phyloP scores from a whole-genome alignment of 1,284 basidiomycete species.

The Marasmius oreades region DNA sequence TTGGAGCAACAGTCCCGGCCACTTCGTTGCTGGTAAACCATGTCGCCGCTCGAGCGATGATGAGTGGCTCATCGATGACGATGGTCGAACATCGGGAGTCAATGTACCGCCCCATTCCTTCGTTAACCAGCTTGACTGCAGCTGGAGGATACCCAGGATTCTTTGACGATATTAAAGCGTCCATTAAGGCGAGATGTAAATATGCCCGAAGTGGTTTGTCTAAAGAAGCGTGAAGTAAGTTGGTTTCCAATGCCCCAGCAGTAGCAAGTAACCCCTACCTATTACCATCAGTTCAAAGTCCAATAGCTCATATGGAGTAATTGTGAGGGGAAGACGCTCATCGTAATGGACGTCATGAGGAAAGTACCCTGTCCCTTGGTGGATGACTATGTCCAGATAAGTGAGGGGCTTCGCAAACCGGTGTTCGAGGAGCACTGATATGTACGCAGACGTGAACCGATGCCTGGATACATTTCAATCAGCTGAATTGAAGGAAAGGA shows the following conservation, averaged over 20 bases:
- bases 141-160: not conserved
- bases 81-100: not conserved
- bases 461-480: not conserved
- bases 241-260: no score
- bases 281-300: not conserved
- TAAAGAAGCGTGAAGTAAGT: not conserved
- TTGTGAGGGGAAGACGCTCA: not conserved
- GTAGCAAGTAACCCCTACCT: not conserved
- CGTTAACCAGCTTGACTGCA: not conserved
- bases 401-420: not conserved
- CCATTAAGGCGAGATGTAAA: not conserved
- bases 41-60: not conserved
- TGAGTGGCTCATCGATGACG: not conserved
- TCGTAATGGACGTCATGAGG: not conserved
- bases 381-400: not conserved
- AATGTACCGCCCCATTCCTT: not conserved
- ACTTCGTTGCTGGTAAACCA: not conserved
- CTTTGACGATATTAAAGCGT: not conserved
- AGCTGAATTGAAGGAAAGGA: not conserved
- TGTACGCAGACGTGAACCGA: not conserved
- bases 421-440: not conserved
- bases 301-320: not conserved
- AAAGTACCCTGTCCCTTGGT: not conserved
- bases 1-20: not conserved
- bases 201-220: not conserved